phyloP scores from a whole-genome alignment of 2,329 filamentous ascomycete genomes.

The Alternaria tenuissima region DNA sequence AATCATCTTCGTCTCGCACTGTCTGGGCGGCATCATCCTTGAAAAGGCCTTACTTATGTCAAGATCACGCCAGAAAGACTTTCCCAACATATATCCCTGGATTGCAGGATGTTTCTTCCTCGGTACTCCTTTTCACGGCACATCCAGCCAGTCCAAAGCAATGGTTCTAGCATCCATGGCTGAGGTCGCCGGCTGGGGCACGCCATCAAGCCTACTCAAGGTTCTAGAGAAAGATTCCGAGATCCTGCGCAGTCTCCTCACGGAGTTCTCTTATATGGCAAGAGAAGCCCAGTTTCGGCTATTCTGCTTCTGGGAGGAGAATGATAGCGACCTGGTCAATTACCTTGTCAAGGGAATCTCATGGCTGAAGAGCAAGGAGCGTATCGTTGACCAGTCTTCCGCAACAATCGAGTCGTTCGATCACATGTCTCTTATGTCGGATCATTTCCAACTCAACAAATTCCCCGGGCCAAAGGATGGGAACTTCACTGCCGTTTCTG shows the following conservation, averaged over 20 bases:
- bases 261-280: constrained; percentile 27
- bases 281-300: constrained; percentile 30
- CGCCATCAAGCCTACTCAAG: constrained; percentile 24
- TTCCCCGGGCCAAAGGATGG: constrained; percentile 37
- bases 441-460: constrained; percentile 45
- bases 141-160: constrained; percentile 27
- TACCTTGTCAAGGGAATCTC: constrained; percentile 20
- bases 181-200: constrained; percentile 25
- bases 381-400: constrained; percentile 40
- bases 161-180: constrained; percentile 30
- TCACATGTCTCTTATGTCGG: constrained; percentile 31
- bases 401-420: constrained; percentile 35
- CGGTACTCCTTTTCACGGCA: constrained; percentile 31
- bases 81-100: constrained; percentile 30
- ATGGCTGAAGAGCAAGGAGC: constrained; percentile 29
- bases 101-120: constrained; percentile 35
- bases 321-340: constrained; percentile 28
- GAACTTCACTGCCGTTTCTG: constrained; percentile 35
- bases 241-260: constrained; percentile 19
- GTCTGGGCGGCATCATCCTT: constrained; percentile 40
- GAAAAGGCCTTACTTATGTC: constrained; percentile 31
- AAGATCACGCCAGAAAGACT: constrained; percentile 23
- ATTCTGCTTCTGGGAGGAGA: constrained; percentile 33
- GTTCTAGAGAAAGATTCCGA: constrained; percentile 31
- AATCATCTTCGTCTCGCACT: constrained; percentile 43